phyloP scores from a whole-genome alignment of 2,329 filamentous ascomycete species.

The Byssoonygena ceratinophila region DNA sequence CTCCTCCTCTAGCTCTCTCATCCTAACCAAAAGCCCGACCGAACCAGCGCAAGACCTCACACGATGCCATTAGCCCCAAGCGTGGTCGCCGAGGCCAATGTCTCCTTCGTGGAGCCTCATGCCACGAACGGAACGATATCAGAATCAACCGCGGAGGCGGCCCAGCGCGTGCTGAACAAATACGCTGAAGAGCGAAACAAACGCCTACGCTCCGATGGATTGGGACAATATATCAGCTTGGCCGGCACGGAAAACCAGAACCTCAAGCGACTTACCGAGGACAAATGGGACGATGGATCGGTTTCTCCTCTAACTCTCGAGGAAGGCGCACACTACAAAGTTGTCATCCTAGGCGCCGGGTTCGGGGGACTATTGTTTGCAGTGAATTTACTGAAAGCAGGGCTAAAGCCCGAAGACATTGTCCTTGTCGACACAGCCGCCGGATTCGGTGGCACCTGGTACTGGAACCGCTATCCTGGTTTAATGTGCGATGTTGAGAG shows the following conservation, averaged over 20 bases:
- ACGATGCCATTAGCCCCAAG: not conserved
- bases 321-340: slow-evolving; percentile 7
- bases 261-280: slow-evolving; percentile 32
- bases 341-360: slow-evolving; percentile 36
- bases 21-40: not conserved
- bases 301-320: slow-evolving; percentile 49
- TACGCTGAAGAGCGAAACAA: slow-evolving; percentile 9
- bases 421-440: slow-evolving; percentile 33
- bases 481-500: slow-evolving; percentile 49
- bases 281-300: slow-evolving; percentile 31
- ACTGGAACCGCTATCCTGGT: slow-evolving; percentile 42
- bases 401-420: slow-evolving; percentile 25
- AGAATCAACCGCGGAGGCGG: not conserved
- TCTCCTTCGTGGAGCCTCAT: not conserved
- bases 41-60: not conserved
- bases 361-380: slow-evolving; percentile 34
- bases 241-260: slow-evolving; percentile 21
- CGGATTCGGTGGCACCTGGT: slow-evolving; percentile 41
- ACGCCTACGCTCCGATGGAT: slow-evolving; percentile 9
- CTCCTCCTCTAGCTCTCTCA: too few relatives aligned
- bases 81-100: not conserved
- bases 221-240: slow-evolving; percentile 1
- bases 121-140: not conserved
- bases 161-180: not conserved
- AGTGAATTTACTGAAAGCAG: slow-evolving; percentile 31